Evolutionary conservation across 345 rosid species (phyloP).

Genomic region (Euphorbia peplus): DNA sequence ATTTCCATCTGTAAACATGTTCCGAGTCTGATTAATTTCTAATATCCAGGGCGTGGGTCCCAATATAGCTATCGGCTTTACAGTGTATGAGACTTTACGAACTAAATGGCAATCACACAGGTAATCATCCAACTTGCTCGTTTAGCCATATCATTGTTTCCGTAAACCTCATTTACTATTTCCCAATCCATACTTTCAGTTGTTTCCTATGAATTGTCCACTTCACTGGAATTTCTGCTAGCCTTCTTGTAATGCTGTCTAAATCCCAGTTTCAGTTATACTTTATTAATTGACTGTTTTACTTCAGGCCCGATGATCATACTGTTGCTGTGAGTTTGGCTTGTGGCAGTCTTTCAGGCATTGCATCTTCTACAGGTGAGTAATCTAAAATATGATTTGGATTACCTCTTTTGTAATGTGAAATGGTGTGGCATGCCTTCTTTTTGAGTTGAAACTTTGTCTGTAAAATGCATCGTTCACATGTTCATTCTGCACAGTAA

Average conservation of each 20-base stretch:
- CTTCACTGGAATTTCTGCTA: neutral
- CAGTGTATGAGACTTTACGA: slow-evolving; percentile 66
- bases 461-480: neutral
- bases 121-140: slow-evolving; percentile 24
- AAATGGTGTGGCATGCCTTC: neutral
- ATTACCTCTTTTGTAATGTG: neutral
- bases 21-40: slow-evolving; percentile 6
- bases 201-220: neutral
- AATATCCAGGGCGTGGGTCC: slow-evolving; percentile 88
- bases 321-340: slow-evolving; percentile 65
- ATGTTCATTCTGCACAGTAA: neutral
- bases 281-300: neutral
- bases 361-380: slow-evolving; percentile 96
- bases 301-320: slow-evolving; percentile 75
- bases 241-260: neutral
- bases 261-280: neutral
- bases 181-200: neutral
- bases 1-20: neutral
- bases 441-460: neutral
- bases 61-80: slow-evolving; percentile 82
- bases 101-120: slow-evolving; percentile 69
- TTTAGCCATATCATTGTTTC: neutral
- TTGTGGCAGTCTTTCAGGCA: slow-evolving; percentile 95
- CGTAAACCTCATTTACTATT: neutral
- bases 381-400: slow-evolving; percentile 16